phyloP scores from a whole-genome alignment of 2,329 filamentous ascomycete genomes.

The Aspergillus melleus region DNA sequence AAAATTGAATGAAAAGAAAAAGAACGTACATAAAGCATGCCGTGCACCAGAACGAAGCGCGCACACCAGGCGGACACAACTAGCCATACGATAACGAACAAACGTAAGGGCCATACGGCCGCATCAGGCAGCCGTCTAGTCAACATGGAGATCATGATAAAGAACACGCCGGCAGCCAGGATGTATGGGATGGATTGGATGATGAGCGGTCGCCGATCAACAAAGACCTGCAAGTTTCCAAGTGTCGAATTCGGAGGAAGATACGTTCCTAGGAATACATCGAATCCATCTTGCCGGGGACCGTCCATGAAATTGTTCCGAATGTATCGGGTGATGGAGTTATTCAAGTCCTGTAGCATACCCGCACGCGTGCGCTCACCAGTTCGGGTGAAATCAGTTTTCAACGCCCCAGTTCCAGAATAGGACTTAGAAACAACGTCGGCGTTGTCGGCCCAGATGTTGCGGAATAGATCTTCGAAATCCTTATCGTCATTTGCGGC shows the following conservation, averaged over 20 bases:
- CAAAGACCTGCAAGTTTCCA: constrained; percentile 73
- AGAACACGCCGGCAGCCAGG: constrained; percentile 79
- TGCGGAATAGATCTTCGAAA: constrained; percentile 92
- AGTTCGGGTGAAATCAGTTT: constrained; percentile 96
- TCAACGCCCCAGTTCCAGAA: constrained; percentile 93
- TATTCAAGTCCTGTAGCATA: constrained; percentile 80
- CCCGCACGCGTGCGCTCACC: constrained; percentile 84
- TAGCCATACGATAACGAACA: constrained; percentile 80
- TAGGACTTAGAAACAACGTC: constrained; percentile 92
- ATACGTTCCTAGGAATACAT: constrained; percentile 88
- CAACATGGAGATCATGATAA: constrained; percentile 72
- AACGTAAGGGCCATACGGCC: constrained; percentile 73
- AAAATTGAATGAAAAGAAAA: not conserved
- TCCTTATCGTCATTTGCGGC: constrained; percentile 74
- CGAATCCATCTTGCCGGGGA: constrained; percentile 90
- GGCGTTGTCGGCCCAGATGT: constrained; percentile 97
- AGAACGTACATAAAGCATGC: constrained; percentile 85
- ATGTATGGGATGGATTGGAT: constrained; percentile 95
- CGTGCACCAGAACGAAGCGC: constrained; percentile 78
- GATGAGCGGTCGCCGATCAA: constrained; percentile 78
- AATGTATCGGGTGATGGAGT: constrained; percentile 85
- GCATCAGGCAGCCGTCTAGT: constrained; percentile 71
- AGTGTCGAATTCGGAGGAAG: constrained; percentile 70
- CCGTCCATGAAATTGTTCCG: constrained; percentile 95
- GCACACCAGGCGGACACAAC: constrained; percentile 68